phyloP scores from a whole-genome alignment of 2,329 filamentous ascomycete species.

The Clathrospora elynae region DNA sequence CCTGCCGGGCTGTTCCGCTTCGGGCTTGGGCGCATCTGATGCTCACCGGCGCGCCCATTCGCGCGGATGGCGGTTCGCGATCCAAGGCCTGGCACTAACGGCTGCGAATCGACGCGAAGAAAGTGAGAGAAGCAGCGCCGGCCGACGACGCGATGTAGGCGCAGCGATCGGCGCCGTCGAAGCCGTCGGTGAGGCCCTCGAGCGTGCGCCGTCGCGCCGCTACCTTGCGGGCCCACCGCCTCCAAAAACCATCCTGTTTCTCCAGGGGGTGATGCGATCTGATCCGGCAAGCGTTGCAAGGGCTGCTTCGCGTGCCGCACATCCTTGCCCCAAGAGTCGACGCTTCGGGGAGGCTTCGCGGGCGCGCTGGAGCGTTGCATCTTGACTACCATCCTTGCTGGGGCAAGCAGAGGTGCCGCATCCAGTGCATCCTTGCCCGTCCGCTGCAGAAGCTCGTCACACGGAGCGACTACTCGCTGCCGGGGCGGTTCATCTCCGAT shows the following conservation, averaged over 20 bases:
- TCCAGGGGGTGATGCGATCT: conserved; percentile 20
- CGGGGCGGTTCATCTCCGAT: conserved; percentile 48
- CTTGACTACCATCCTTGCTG: conserved; percentile 23
- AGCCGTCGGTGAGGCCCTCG: not conserved
- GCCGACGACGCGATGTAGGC: too few species aligned
- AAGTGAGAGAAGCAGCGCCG: not conserved
- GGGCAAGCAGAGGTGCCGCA: conserved; percentile 28
- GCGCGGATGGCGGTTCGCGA: conserved; percentile 28
- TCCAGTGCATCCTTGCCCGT: conserved; percentile 18
- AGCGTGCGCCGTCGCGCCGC: not conserved
- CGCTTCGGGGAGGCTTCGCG: conserved; percentile 27
- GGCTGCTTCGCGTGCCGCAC: conserved; percentile 27
- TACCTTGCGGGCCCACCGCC: not conserved
- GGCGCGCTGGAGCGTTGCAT: conserved; percentile 16
- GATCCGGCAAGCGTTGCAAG: conserved; percentile 29
- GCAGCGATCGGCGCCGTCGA: too few species aligned
- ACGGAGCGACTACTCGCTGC: conserved; percentile 34
- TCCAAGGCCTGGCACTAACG: conserved; percentile 29
- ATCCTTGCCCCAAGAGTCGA: conserved; percentile 24
- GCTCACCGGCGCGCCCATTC: conserved; percentile 28
- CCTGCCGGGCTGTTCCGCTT: conserved; percentile 22
- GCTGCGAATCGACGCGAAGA: conserved; percentile 28
- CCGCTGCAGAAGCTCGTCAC: conserved; percentile 31
- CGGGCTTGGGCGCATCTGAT: conserved; percentile 24
- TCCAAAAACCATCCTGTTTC: conserved; percentile 4